phyloP scores from a whole-genome alignment of 1,284 basidiomycete genomes.

The Retiboletus flavoniger region DNA sequence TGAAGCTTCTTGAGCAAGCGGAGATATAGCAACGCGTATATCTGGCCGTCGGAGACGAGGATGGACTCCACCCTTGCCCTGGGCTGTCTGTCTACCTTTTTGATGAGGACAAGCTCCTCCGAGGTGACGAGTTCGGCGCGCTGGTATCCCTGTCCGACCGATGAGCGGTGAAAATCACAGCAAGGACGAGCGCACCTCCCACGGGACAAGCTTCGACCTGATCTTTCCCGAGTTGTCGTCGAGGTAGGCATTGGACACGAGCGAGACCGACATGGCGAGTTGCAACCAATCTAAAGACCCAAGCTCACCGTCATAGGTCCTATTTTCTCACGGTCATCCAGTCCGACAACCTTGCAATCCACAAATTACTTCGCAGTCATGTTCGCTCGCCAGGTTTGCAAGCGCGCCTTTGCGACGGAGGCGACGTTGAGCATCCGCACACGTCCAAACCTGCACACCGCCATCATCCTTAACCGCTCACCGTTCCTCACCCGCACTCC shows the following conservation, averaged over 20 bases:
- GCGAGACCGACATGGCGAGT: constrained; percentile 68
- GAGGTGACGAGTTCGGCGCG: constrained; percentile 87
- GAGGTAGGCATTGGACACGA: constrained; percentile 86
- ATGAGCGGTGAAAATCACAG: constrained; percentile 15
- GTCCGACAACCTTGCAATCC: no score
- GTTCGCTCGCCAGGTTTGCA: constrained; percentile 9
- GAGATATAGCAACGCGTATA: constrained; percentile 89
- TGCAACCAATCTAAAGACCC: constrained; percentile 4
- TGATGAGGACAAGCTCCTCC: constrained; percentile 89
- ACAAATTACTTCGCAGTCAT: background rate
- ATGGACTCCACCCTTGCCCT: constrained; percentile 70
- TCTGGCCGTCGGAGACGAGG: constrained; percentile 74
- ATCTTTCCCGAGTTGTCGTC: constrained; percentile 88
- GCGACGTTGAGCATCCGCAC: constrained; percentile 10
- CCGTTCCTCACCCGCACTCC: constrained; percentile 81
- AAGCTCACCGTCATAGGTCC: background rate
- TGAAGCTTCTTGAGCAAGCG: constrained; percentile 90
- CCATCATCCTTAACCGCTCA: constrained; percentile 80
- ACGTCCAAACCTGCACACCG: constrained; percentile 41
- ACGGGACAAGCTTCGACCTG: constrained; percentile 87
- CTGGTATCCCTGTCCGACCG: constrained; percentile 78
- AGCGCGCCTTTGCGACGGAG: constrained; percentile 40
- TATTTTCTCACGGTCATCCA: constrained; percentile 13
- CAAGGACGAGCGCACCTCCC: constrained; percentile 70
- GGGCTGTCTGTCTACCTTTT: constrained; percentile 84